phyloP scores from a whole-genome alignment of 306 rosid species.

The Lagenaria siceraria region DNA sequence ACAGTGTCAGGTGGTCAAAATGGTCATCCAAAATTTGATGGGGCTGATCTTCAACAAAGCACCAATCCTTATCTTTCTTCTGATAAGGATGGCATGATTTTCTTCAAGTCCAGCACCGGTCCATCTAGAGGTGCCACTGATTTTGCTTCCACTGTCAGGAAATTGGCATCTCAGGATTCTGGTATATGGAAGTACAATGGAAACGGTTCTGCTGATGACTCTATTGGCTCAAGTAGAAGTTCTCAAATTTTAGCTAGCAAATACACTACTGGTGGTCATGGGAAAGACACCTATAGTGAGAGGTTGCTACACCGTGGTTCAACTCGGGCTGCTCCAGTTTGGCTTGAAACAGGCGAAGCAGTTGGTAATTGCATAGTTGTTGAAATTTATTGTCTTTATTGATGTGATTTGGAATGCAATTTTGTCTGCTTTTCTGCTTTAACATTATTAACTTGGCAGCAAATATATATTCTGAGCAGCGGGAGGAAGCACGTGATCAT shows the following conservation, averaged over 20 bases:
- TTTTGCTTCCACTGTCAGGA: conserved; percentile 89
- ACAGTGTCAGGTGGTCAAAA: conserved; percentile 39
- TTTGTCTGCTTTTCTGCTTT: conserved; percentile 25
- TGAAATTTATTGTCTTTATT: conserved; percentile 23
- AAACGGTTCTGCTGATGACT: conserved; percentile 52
- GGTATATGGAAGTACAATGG: conserved; percentile 83
- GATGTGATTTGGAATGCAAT: conserved; percentile 15
- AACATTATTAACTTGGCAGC: conserved; percentile 63
- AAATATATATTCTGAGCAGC: conserved; percentile 78
- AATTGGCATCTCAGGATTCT: conserved; percentile 84
- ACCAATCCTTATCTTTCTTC: conserved; percentile 42
- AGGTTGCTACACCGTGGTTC: conserved; percentile 62
- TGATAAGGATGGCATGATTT: conserved; percentile 55
- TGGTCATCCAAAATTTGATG: conserved; percentile 40
- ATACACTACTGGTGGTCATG: conserved; percentile 47
- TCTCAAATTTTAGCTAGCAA: conserved; percentile 47
- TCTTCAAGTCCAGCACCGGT: conserved; percentile 58
- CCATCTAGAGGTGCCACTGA: conserved; percentile 69
- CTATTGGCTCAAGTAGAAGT: conserved; percentile 79
- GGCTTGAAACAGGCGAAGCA: conserved; percentile 98
- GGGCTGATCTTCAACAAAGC: conserved; percentile 61
- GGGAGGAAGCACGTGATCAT: conserved; percentile 98
- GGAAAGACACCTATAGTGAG: conserved; percentile 48
- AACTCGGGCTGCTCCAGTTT: conserved; percentile 62
- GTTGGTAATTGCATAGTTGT: conserved; percentile 56